A percentile compares a stretch with the other conserved stretches of the same genome.
Evolutionary conservation across 2,329 filamentous ascomycete genomes (phyloP).

Genomic region (Oidium heveae): DNA sequence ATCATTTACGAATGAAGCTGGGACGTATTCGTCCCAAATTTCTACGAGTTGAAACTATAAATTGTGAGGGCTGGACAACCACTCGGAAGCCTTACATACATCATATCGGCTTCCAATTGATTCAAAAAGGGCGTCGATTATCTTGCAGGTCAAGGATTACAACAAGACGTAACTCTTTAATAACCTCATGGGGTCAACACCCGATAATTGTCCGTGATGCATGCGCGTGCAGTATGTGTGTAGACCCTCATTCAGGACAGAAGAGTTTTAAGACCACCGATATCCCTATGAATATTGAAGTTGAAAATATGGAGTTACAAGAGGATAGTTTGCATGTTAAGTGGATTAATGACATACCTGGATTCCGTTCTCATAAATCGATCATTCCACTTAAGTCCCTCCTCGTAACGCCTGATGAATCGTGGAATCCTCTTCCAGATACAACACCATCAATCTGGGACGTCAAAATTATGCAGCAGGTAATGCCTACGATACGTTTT

Average conservation of each 20-base stretch:
- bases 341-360: constrained; percentile 29
- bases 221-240: constrained; percentile 29
- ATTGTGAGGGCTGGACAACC: too few relatives aligned
- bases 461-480: background rate
- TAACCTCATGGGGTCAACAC: background rate
- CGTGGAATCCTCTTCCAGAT: background rate
- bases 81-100: too few relatives aligned
- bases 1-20: too few relatives aligned
- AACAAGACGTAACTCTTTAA: background rate
- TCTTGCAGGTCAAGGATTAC: background rate
- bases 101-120: too few relatives aligned
- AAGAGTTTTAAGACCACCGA: constrained; percentile 40
- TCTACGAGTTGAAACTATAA: too few relatives aligned
- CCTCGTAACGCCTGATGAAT: background rate
- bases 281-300: constrained; percentile 25
- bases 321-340: constrained; percentile 21
- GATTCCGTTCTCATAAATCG: constrained; percentile 9
- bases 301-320: constrained; percentile 14
- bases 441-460: constrained; percentile 16
- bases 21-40: too few relatives aligned
- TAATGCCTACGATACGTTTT: constrained; percentile 16
- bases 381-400: constrained; percentile 6
- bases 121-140: too few relatives aligned
- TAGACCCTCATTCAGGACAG: constrained; percentile 32
- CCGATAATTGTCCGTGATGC: constrained; percentile 25